Base-by-base conservation (phyloP, 306 rosid genomes). In the Rosa persica region DNA sequence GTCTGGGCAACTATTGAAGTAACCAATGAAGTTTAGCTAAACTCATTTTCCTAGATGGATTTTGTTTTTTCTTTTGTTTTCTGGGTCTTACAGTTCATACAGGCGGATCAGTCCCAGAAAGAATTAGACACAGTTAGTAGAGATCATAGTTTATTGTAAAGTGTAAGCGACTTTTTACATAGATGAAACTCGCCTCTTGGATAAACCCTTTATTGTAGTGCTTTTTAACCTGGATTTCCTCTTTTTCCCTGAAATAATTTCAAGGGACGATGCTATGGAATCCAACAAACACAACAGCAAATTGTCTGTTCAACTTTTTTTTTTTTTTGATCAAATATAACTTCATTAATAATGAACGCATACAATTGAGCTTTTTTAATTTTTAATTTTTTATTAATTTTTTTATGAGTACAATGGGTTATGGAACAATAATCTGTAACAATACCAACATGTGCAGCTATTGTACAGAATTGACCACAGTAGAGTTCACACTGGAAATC, bases 81-180 rank as follows among this genome's bases (percentile, higher is more conserved):
- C 34, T 12, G 12, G n/a, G 67, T 49, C 66, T 43, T 23, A 79
- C 27, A 12, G 74, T 51, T 65, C 47, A 51, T 65, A 51, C 47
- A 40, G 58, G 80, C 9, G 19, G 71, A 48, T 74, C 51, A 42
- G 13, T 49, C 23, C 61, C 20, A 25, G 49, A 61, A 30, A 58
- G 69, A 15, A 44, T 46, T 64, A 62, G 75, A 77, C 8, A 76
- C 20, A 77, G 81, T 52, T 20, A 0, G 54, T 71, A n/a, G 64
- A 46, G 71, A 38, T 46, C 54, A 71, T 27, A 79, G 61, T 36
- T 71, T 55, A 39, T 27, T 74, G 78, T 80, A 67, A 7, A 66
- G 20, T n/a, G 78, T 11, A 72, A 16, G 49, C 19, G 67, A 5
- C 46, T 7, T 5, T 67, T 66, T 42, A 51, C 11, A 38, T 42